Evolutionary conservation across 345 rosid species (phyloP).

Genomic region (Moringa oleifera): DNA sequence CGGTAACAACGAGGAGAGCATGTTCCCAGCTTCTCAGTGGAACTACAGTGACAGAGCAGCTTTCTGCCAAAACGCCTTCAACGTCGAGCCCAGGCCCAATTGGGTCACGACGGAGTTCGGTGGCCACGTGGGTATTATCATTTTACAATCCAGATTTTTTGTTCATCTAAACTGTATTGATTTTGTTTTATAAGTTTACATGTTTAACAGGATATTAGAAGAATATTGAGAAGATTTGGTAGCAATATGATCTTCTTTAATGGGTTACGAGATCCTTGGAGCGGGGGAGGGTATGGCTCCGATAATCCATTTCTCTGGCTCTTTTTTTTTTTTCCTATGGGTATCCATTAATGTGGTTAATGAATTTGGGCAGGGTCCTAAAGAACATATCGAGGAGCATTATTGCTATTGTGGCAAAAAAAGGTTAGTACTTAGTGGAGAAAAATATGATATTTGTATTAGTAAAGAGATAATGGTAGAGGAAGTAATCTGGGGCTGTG

Average conservation of each 20-base stretch:
- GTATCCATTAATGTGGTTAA: neutral
- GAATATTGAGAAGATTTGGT: slow-evolving; percentile 43
- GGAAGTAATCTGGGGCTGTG: too few species aligned
- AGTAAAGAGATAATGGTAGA: too few species aligned
- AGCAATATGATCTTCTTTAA: slow-evolving; percentile 68
- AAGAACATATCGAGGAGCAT: slow-evolving; percentile 39
- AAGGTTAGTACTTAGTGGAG: slow-evolving; percentile 41
- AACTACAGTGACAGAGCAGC: slow-evolving; percentile 13
- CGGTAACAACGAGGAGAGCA: slow-evolving; percentile 38
- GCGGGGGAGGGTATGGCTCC: slow-evolving; percentile 70
- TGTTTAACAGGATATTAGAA: slow-evolving; percentile 33
- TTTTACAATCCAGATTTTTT: neutral
- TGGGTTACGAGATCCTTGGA: slow-evolving; percentile 76
- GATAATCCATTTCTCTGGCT: neutral
- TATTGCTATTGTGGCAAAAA: slow-evolving; percentile 46
- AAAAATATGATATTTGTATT: neutral
- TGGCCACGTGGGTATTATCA: slow-evolving; percentile 36
- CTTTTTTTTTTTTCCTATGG: neutral
- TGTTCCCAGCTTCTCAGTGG: slow-evolving; percentile 36
- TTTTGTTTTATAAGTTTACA: too few species aligned
- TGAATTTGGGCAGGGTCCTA: slow-evolving; percentile 35
- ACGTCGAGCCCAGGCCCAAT: slow-evolving; percentile 33
- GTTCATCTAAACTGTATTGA: too few species aligned
- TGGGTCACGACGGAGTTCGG: slow-evolving; percentile 55
- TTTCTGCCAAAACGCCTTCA: slow-evolving; percentile 9